Evolutionary conservation across 305 asterid genomes (phyloP).

Genomic region (Rubia peregrina): DNA sequence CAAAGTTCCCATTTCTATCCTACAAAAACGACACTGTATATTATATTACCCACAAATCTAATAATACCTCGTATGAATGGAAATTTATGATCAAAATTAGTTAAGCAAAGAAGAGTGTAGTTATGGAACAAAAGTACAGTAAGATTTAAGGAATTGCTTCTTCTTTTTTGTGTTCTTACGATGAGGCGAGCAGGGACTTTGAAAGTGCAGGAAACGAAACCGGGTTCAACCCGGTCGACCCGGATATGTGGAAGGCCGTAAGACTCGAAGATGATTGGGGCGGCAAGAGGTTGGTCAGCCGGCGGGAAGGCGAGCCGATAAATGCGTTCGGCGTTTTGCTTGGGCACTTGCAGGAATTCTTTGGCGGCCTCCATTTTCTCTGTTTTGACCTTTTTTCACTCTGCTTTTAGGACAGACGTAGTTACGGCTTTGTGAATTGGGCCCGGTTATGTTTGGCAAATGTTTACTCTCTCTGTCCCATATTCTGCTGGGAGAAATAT

Average conservation of each 20-base stretch:
- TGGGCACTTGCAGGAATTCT: conserved; percentile 26
- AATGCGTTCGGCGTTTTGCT: conserved; percentile 31
- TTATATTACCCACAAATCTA: background rate
- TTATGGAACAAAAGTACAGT: background rate
- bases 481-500: no score
- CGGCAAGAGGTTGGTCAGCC: conserved; percentile 21
- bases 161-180: conserved; percentile 23
- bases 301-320: conserved; percentile 42
- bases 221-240: conserved; percentile 44
- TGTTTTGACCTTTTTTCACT: background rate
- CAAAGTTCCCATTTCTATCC: conserved; percentile 51
- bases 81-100: background rate
- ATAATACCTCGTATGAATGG: background rate
- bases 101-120: background rate
- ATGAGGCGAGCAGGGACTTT: conserved; percentile 65
- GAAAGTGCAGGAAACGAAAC: conserved; percentile 44
- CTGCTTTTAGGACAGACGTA: background rate
- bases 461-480: no score
- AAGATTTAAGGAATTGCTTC: background rate
- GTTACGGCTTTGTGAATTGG: no score
- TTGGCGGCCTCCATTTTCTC: conserved; percentile 38
- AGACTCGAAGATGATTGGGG: conserved; percentile 55
- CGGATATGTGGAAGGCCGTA: conserved; percentile 46
- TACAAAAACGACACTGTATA: conserved; percentile 5
- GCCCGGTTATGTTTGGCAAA: no score